phyloP scores from a whole-genome alignment of 345 rosid genomes.

The Eucalyptus caleyi region DNA sequence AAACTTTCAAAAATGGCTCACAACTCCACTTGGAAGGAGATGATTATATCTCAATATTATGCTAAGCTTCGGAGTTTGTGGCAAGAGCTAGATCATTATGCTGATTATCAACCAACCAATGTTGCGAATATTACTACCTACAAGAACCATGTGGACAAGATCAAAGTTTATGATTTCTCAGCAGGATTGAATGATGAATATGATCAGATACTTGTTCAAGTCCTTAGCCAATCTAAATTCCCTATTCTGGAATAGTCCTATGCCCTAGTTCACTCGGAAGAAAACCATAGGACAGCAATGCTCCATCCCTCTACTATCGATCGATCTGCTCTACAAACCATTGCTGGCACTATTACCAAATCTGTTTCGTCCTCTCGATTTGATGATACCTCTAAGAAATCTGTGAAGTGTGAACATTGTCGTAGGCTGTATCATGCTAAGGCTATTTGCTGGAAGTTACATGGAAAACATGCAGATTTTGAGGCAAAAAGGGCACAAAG shows the following conservation, averaged over 20 bases:
- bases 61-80: neutral
- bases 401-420: neutral
- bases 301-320: neutral
- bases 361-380: neutral
- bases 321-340: neutral
- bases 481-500: neutral
- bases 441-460: neutral
- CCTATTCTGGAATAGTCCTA: neutral
- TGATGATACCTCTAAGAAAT: neutral
- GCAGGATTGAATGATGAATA: neutral
- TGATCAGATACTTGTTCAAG: neutral
- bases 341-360: neutral
- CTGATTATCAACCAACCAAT: neutral
- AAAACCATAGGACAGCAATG: neutral
- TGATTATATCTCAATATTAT: neutral
- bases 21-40: neutral
- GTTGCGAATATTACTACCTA: accelerated
- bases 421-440: neutral
- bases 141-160: neutral
- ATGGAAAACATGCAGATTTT: neutral
- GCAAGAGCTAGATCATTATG: neutral
- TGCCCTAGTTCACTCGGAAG: neutral
- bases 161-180: neutral
- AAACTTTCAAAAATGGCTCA: neutral
- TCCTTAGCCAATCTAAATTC: neutral